Evolutionary conservation across 148 eudicot genomes (phyloP).

Genomic region (Rhododendron griersonianum): DNA sequence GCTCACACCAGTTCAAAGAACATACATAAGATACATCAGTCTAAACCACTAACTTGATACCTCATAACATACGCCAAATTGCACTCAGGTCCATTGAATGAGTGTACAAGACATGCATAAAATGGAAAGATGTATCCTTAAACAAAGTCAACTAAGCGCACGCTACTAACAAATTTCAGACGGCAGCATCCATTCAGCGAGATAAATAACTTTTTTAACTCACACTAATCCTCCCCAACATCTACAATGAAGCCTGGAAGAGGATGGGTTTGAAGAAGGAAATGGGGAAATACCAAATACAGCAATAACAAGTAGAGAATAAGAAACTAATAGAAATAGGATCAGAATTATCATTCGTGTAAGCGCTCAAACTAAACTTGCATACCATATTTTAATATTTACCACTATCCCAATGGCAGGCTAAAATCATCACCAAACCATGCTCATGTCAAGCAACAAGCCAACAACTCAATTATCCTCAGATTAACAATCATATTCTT

Average conservation of each 20-base stretch:
- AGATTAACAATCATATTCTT: neutral
- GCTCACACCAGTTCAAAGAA: neutral
- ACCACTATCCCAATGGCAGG: neutral
- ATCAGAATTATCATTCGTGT: neutral
- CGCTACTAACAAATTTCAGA: neutral
- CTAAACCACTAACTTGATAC: neutral
- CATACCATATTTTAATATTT: neutral
- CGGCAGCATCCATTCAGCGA: neutral
- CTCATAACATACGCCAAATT: neutral
- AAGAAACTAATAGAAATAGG: neutral
- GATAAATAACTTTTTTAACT: neutral
- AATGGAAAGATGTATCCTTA: neutral
- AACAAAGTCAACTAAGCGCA: neutral
- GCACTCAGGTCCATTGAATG: neutral
- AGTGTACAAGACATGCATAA: neutral
- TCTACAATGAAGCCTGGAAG: neutral
- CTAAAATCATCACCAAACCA: neutral
- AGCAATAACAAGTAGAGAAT: neutral
- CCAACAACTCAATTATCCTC: neutral
- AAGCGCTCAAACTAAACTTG: constrained; percentile 6
- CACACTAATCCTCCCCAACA: neutral
- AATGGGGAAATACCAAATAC: neutral
- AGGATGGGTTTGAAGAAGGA: neutral
- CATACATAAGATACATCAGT: neutral
- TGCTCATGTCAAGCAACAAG: neutral